Conservation (phyloP, 345 rosid species). For the Citrus inodora region DNA sequence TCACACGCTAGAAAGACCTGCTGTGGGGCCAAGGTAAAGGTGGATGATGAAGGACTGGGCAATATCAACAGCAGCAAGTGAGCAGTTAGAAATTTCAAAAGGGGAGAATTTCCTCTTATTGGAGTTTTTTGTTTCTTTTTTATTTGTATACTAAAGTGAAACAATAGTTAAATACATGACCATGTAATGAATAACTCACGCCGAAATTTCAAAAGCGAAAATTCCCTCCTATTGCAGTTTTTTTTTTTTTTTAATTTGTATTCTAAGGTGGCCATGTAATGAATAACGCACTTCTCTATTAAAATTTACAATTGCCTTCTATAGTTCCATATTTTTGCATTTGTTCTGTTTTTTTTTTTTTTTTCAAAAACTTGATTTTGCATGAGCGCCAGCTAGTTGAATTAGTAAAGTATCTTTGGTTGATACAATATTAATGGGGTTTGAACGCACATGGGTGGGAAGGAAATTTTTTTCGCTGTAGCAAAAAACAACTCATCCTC, state of each 20-base stretch:
- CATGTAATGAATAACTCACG: too few relatives aligned
- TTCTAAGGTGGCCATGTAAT: not conserved
- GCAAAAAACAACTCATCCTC: too few relatives aligned
- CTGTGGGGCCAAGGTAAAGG: constrained; percentile 57
- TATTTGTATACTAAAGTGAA: not conserved
- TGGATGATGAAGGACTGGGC: constrained; percentile 13
- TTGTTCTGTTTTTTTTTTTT: too few relatives aligned
- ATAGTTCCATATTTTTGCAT: not conserved
- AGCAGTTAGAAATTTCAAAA: not conserved
- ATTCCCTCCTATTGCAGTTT: not conserved
- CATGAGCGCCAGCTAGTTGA: too few relatives aligned
- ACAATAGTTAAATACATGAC: not conserved
- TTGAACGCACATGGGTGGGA: too few relatives aligned
- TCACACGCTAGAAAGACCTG: constrained; percentile 39
- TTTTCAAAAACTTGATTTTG: too few relatives aligned
- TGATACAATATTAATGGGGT: not conserved
- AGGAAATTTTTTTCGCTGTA: too few relatives aligned
- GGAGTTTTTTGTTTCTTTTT: too few relatives aligned
- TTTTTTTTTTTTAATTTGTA: not conserved
- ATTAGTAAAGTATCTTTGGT: not conserved
- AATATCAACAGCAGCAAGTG: not conserved
- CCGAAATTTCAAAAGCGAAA: not conserved
- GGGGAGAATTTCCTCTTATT: not conserved
- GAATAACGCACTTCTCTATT: too few relatives aligned
- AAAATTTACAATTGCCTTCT: too few relatives aligned